Evolutionary conservation across 352 stramenopile genomes (phyloP), one percentile per base, ranked within the genome.

Genomic region (Phytophthora podocarpi): DNA sequence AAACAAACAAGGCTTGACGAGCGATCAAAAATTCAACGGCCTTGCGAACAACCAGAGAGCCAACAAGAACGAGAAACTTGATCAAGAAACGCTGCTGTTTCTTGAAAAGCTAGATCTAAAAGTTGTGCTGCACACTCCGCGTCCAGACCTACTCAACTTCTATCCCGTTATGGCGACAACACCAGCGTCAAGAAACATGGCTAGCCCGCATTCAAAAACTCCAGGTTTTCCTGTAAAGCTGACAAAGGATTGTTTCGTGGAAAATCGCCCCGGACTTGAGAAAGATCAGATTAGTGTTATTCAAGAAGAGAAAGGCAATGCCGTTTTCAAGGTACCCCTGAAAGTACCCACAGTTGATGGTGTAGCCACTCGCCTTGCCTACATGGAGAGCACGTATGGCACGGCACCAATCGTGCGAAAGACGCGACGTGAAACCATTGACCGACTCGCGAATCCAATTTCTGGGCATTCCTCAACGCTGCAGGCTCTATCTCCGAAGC

Each of bases 381-480:
- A 89, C 49, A 85, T 93, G 69, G 80, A 85, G 50, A 72, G 67
- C 24, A 80, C 67, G 11, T 93, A 93, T 48, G 84, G 84, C 13
- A 91, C 80, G 1, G 73, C 66, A 6, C 67, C 62, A 18, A 52
- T 50, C 6, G 67, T 69, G 13, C 60, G 74, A 36, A 88, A 86
- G 37, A 65, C 78, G 6, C 70, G 77, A 8, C 85, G 83, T 34
- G 70, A 82, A 41, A 93, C 84, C 8, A 68, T 91, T 6, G 49
- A 82, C 18, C 76, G 84, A 1, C 71, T 93, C 1, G 71, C 84
- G 11, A 89, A 93, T 54, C 84, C 84, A 18, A 88, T 93, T 37
- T 64, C 72, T n/a, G 80, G 84, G 1, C 69, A 86, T 56, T 76
- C 80, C 9, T 89, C 82, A 24, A 91, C 82, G 9, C 49, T 93